These are phyloP conservation scores for Eleusine coracana DNA, from an alignment of 176 grass and related monocot genomes.

Conservation along the genomic window DNA sequence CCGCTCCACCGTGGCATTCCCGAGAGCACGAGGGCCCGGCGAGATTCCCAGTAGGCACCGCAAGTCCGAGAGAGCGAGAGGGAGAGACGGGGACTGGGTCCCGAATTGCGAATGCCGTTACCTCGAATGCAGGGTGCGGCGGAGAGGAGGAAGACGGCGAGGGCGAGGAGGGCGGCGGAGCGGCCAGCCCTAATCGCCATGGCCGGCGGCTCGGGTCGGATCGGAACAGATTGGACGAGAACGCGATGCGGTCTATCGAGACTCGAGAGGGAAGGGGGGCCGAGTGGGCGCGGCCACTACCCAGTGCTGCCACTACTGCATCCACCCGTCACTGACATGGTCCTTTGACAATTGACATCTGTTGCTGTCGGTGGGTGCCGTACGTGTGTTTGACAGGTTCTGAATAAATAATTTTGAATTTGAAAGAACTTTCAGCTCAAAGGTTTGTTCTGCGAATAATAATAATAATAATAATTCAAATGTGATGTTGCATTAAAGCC, in stretches of 20 bases:
- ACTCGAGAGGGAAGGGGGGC: background rate
- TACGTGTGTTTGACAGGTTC: slow-evolving; percentile 2
- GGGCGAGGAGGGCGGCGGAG: slow-evolving; percentile 51
- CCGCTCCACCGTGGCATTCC: slow-evolving; percentile 19
- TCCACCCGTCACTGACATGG: slow-evolving; percentile 17
- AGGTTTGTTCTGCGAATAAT: background rate
- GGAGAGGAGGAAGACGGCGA: slow-evolving; percentile 38
- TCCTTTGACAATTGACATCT: slow-evolving; percentile 8
- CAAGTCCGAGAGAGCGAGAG: background rate
- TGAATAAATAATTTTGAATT: background rate
- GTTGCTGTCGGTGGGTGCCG: slow-evolving; percentile 20
- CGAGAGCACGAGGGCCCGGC: background rate
- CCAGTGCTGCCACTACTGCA: slow-evolving; percentile 24
- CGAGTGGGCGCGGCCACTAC: slow-evolving; percentile 9
- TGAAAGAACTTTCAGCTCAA: background rate
- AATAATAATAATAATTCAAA: background rate
- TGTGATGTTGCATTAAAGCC: background rate
- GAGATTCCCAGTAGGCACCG: background rate
- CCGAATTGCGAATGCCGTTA: slow-evolving; percentile 29
- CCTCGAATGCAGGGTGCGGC: slow-evolving; percentile 62
- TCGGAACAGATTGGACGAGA: slow-evolving; percentile 20
- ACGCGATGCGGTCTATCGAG: slow-evolving; percentile 26
- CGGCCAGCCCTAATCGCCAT: slow-evolving; percentile 91
- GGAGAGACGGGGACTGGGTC: background rate
- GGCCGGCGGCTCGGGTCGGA: slow-evolving; percentile 56